These are phyloP conservation scores for Botrytis paeoniae DNA, from an alignment of 2,329 filamentous ascomycete species.

Conservation along the genomic window DNA sequence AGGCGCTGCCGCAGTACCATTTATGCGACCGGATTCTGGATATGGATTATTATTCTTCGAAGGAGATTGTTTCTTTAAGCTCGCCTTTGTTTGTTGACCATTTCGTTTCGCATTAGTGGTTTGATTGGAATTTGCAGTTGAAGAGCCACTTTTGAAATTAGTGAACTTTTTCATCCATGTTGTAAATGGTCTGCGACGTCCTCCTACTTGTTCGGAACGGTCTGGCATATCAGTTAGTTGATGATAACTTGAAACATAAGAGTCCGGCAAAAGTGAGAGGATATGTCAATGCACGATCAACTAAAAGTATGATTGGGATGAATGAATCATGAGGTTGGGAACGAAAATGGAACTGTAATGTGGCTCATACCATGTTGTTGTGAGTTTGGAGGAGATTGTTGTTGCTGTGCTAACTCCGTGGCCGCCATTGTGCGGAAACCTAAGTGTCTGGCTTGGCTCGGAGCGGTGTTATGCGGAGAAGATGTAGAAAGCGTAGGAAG, in stretches of 20 bases:
- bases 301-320: slow-evolving; percentile 16
- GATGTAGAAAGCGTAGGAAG: neutral
- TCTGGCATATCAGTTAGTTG: slow-evolving; percentile 49
- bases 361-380: slow-evolving; percentile 41
- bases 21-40: slow-evolving; percentile 68
- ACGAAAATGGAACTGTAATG: slow-evolving; percentile 9
- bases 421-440: slow-evolving; percentile 38
- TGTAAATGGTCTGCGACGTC: slow-evolving; percentile 80
- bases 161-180: slow-evolving; percentile 93
- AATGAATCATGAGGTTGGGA: slow-evolving; percentile 13
- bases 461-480: neutral
- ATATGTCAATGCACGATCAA: neutral
- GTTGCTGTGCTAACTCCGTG: slow-evolving; percentile 41
- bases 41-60: slow-evolving; percentile 76
- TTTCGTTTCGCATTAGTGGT: slow-evolving; percentile 44
- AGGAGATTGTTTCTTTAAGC: slow-evolving; percentile 55
- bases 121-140: slow-evolving; percentile 51
- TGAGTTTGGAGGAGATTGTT: slow-evolving; percentile 29
- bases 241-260: slow-evolving; percentile 12
- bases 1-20: slow-evolving; percentile 33
- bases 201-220: slow-evolving; percentile 52
- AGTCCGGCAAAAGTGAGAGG: neutral
- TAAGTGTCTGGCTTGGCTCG: neutral
- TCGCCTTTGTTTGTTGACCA: slow-evolving; percentile 42
- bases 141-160: slow-evolving; percentile 72